Base-by-base conservation (phyloP, 108 stramenopile genomes). In the Parmales sp. region DNA sequence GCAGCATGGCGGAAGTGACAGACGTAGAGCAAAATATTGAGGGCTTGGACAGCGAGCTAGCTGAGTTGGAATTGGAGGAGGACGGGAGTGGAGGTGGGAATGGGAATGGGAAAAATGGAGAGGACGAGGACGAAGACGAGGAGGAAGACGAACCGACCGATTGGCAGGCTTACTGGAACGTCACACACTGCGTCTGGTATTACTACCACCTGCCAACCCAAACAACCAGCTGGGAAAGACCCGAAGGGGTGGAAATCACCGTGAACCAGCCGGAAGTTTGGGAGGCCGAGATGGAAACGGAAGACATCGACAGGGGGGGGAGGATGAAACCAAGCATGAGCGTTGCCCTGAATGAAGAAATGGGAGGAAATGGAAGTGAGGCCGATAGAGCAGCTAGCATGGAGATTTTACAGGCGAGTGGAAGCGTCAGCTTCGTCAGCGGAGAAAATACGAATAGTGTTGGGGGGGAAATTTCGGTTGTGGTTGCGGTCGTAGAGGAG, bases 81-180 rank as follows among this genome's bases (percentile, higher is more conserved):
- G 0, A 23, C 0, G 54, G 36, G 11, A 19, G n/a, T 4, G 3
- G 36, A 34, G 29, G 28, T 0, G 20, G 29, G 2, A 16, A 19
- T 5, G 0, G 13, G 3, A 34, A 60, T 16, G 54, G 31, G 49
- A 19, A 16, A 23, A 23, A 7, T 6, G 23, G 23, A 5, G 49
- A 19, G 49, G 13, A 50, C 20, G 49, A 50, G 49, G 49, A 0
- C 20, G 19, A 50, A n/a, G 49, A 50, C 13, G 6, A 50, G 49
- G 49, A 5, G 6, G 49, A 50, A 22, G 49, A 50, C 6, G 49
- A 50, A 22, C 49, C 49, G 49, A 50, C 49, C 20, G 18, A 6
- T n/a, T 50, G 49, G 49, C 49, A 50, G 23, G 49, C 49, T 6
- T 50, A 50, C 49, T 50, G 49, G 49, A n/a, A 50, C 13, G n/a